Base-by-base conservation (phyloP, 208 protist genomes). In the Angomonas desouzai region DNA sequence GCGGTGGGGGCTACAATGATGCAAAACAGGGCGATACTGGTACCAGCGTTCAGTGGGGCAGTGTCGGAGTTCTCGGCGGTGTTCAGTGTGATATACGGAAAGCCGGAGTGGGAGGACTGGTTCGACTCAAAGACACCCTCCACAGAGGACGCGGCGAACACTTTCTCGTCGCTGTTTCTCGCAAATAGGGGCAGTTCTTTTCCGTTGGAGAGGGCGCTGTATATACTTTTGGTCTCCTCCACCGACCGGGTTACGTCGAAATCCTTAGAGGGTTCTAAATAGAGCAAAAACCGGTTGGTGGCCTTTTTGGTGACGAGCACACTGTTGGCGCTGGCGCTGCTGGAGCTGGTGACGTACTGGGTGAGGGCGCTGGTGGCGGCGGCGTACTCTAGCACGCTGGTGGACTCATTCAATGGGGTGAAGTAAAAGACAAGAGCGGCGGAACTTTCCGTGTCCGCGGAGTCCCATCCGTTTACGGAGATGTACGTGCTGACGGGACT, bases 11-110 rank as follows among this genome's bases (percentile, higher is more conserved):
- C 63, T 29, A 89, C 73, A 13, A 88, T 67, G 20, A 83, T 72
- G 36, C 78, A 87, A 55, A 80, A 83, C 11, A 83, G 72, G 4
- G 70, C 66, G 49, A 83, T 81, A 43, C 76, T 78, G n/a, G 74
- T 68, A 23, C 45, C 30, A 0, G 68, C 57, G 38, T 62, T 61
- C 45, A 62, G 70, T 38, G 22, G 23, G 6, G 59, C 23, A 1
- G 25, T 34, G 6, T 34, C 48, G 20, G 13, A 27, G n/a, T 28
- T n/a, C 25, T 45, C 53, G 16, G 36, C 47, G 0, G 67, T 81
- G 34, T 43, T 59, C 16, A 85, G 66, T 18, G 34, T 4, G 18
- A 55, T 63, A 47, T 64, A 58, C 2, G 73, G 70, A 62, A 74
- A 81, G 25, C 48, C 34, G 1, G 22, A 28, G 27, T 69, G 48